Percentiles rank a stretch among this genome's conserved stretches.
Conservation (phyloP, 768 basidiomycete species). For the Termitomyces sp. region DNA sequence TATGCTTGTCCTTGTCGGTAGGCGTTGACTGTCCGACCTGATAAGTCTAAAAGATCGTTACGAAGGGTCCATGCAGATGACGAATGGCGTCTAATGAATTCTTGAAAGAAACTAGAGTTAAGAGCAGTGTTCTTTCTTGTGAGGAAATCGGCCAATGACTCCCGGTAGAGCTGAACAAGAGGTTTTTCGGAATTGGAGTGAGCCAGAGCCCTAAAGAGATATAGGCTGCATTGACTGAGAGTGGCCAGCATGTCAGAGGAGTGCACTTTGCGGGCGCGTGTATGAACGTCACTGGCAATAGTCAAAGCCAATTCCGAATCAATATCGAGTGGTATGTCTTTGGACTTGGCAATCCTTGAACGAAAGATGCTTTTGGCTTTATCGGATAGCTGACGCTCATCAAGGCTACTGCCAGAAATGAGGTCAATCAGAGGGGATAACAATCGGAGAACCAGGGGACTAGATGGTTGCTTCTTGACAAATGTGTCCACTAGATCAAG, state of each 20-base stretch:
- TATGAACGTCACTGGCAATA: constrained; percentile 62
- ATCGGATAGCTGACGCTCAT: constrained; percentile 86
- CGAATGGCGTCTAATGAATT: constrained; percentile 68
- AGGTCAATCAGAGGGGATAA: constrained; percentile 78
- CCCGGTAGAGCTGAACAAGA: constrained; percentile 51
- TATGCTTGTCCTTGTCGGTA: constrained; percentile 76
- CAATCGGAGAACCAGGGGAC: constrained; percentile 57
- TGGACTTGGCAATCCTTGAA: constrained; percentile 67
- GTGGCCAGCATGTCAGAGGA: constrained; percentile 57
- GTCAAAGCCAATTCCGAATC: constrained; percentile 38
- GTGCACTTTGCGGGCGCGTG: constrained; percentile 61
- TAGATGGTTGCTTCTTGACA: constrained; percentile 74
- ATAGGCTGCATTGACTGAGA: constrained; percentile 67
- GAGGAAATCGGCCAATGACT: constrained; percentile 70
- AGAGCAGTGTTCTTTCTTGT: constrained; percentile 77
- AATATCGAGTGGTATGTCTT: constrained; percentile 52
- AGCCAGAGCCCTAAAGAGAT: constrained; percentile 50
- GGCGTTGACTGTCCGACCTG: constrained; percentile 60
- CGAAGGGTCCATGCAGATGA: constrained; percentile 61
- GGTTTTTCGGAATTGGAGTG: constrained; percentile 37
- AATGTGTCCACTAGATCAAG: constrained; percentile 92
- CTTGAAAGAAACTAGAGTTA: constrained; percentile 70
- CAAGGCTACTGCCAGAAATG: constrained; percentile 54
- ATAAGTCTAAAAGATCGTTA: constrained; percentile 49
- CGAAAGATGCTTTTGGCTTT: constrained; percentile 82